phyloP scores from a whole-genome alignment of 345 rosid species.

The Camelina sativa region DNA sequence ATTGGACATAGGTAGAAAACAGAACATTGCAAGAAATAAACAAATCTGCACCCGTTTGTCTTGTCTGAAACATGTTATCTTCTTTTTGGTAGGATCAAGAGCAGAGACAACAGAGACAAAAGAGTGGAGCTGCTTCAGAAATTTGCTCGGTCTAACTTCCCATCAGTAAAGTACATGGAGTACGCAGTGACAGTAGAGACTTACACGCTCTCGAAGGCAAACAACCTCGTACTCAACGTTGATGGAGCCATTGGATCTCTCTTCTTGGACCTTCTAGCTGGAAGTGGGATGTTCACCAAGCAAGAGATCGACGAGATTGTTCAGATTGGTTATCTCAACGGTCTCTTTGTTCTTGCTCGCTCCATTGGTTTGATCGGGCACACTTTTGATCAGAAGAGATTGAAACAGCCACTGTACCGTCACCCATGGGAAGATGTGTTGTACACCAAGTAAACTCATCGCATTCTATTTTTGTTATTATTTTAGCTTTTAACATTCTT shows the following conservation, averaged over 20 bases:
- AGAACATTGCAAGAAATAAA: background rate
- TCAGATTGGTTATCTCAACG: conserved; percentile 86
- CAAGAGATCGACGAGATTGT: conserved; percentile 95
- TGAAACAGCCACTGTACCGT: conserved; percentile 96
- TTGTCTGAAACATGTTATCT: conserved; percentile 15
- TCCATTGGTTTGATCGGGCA: conserved; percentile 95
- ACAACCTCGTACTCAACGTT: conserved; percentile 82
- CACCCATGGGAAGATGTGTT: conserved; percentile 99
- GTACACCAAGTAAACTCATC: conserved; percentile 74
- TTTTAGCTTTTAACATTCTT: conserved; percentile 30
- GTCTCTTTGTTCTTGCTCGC: conserved; percentile 88
- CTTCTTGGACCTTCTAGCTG: conserved; percentile 95
- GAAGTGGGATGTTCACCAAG: conserved; percentile 90
- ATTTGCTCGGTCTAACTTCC: conserved; percentile 91
- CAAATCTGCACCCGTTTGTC: background rate
- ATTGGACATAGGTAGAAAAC: conserved; percentile 86
- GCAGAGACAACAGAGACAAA: conserved; percentile 96
- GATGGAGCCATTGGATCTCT: conserved; percentile 96
- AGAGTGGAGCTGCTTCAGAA: conserved; percentile 92
- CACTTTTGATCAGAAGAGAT: conserved; percentile 94
- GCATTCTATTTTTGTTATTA: conserved; percentile 12
- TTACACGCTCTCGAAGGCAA: conserved; percentile 87
- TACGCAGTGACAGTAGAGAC: conserved; percentile 88
- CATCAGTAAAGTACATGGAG: conserved; percentile 94
- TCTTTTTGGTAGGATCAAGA: conserved; percentile 71